Percentiles rank a stretch among this genome's conserved stretches.
Conservation (phyloP, 371 early-diverging fungal genomes). For the Actinomortierella wolfii region DNA sequence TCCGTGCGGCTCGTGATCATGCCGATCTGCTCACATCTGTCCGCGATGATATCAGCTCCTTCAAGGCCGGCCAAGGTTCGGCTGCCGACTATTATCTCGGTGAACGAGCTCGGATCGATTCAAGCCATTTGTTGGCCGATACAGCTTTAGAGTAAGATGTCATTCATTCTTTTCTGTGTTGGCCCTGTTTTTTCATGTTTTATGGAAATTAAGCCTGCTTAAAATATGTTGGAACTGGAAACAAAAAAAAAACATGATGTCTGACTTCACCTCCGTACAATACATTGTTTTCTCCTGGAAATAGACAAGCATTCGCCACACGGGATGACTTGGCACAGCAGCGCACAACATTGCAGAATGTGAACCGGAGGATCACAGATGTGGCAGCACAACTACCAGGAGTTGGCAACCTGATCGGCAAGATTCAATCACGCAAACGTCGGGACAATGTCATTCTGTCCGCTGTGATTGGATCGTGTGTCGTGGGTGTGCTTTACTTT, state of each 20-base stretch:
- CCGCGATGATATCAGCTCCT: conserved; percentile 35
- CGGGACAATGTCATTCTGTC: conserved; percentile 45
- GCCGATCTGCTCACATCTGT: conserved; percentile 41
- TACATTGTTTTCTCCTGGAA: background rate
- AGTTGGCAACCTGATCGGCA: conserved; percentile 42
- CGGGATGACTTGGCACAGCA: conserved; percentile 39
- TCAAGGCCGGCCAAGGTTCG: conserved; percentile 29
- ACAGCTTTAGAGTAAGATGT: conserved; percentile 36
- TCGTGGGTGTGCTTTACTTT: conserved; percentile 38
- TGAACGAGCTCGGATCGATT: conserved; percentile 40
- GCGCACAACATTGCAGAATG: conserved; percentile 27
- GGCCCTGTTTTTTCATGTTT: background rate
- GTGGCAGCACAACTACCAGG: conserved; percentile 42
- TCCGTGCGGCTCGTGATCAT: conserved; percentile 38
- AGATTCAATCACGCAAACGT: conserved; percentile 43
- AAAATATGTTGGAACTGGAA: no score
- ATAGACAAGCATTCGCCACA: conserved; percentile 43
- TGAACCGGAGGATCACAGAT: conserved; percentile 40
- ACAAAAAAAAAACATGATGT: no score
- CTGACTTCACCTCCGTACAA: background rate
- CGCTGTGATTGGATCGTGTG: conserved; percentile 43
- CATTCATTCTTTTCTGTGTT: background rate
- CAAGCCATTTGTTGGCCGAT: conserved; percentile 44
- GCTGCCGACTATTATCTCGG: conserved; percentile 34
- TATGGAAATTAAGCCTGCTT: no score